Base-by-base conservation (phyloP, 495 filamentous ascomycete genomes). In the Aspergillus hancockii region DNA sequence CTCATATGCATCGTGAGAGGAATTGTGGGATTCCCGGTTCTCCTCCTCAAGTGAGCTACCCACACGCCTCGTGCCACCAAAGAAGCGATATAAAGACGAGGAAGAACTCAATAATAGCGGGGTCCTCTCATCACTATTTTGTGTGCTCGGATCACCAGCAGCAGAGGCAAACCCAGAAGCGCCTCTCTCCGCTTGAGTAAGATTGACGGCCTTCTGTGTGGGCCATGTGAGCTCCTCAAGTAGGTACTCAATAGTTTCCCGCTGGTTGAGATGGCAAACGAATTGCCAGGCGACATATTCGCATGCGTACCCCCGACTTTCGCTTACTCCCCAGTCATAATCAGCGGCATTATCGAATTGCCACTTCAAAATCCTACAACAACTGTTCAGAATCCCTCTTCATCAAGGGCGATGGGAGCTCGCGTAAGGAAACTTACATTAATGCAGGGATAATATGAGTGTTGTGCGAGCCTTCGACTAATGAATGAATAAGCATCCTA, bases 231-330 rank as follows among this genome's bases (percentile, higher is more conserved):
- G 82, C 65, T 96, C 91, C 62, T 88, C 85, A n/a, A 96, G 80
- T 49, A 94, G 85, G 62, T 86, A 91, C 41, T 94, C 89, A 38
- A 97, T 88, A 10, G 86, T 85, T 64, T 97, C 93, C 30, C 85
- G 77, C 59, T 93, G 88, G 4, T 90, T 88, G 22, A 96, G 73
- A 67, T 87, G 87, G 34, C 86, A 87, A 45, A 96, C 78, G 62
- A 94, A 92, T 47, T 93, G 84, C 88, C 92, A 96, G 28, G 93
- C 93, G 18, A 95, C 89, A 62, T 93, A 90, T 73, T 98, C 93
- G 70, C 92, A 96, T 23, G 90, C 92, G 70, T 86, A 82, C 4
- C 90, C 91, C 61, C 93, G 81, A 52, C 89, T 88, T 55, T 90
- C 84, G 64, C 88, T 87, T 32, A 93, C 65, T 0, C 87, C 88